These are phyloP conservation scores for Coemansia sp. DNA, from an alignment of 192 early-diverging fungal species.

Conservation along the genomic window DNA sequence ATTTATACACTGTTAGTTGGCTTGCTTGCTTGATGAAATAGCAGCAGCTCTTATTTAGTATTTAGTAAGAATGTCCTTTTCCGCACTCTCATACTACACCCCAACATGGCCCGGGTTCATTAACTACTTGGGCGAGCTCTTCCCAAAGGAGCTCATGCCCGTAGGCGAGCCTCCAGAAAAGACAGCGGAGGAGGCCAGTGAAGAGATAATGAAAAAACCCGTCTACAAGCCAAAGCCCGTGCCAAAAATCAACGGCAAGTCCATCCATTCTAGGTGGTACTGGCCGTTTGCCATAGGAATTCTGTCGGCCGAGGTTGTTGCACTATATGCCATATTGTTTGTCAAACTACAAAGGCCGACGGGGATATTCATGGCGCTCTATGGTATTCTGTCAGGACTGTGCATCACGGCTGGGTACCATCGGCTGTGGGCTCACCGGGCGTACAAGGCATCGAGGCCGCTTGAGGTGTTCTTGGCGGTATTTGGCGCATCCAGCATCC, in stretches of 20 bases:
- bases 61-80: conserved; percentile 10
- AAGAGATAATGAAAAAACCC: conserved; percentile 36
- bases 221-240: conserved; percentile 42
- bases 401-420: conserved; percentile 78
- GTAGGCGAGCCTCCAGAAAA: conserved; percentile 43
- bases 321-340: conserved; percentile 75
- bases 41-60: too few species aligned
- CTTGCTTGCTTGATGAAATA: too few species aligned
- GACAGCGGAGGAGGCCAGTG: conserved; percentile 21
- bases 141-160: conserved; percentile 51
- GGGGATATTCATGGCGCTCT: conserved; percentile 32
- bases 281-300: conserved; percentile 59
- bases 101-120: conserved; percentile 43
- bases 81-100: conserved; percentile 39
- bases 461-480: conserved; percentile 66
- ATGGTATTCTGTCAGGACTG: conserved; percentile 33
- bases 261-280: conserved; percentile 51
- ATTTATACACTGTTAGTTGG: too few species aligned
- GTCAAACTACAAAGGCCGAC: conserved; percentile 75
- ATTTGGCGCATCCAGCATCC: conserved; percentile 69
- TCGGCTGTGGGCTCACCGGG: conserved; percentile 79
- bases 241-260: conserved; percentile 36
- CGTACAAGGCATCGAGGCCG: conserved; percentile 67
- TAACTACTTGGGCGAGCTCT: conserved; percentile 32
- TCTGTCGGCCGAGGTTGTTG: conserved; percentile 62